These are phyloP conservation scores for Chrysoporthe puriensis DNA, from an alignment of 2,329 filamentous ascomycete genomes.

Conservation along the genomic window DNA sequence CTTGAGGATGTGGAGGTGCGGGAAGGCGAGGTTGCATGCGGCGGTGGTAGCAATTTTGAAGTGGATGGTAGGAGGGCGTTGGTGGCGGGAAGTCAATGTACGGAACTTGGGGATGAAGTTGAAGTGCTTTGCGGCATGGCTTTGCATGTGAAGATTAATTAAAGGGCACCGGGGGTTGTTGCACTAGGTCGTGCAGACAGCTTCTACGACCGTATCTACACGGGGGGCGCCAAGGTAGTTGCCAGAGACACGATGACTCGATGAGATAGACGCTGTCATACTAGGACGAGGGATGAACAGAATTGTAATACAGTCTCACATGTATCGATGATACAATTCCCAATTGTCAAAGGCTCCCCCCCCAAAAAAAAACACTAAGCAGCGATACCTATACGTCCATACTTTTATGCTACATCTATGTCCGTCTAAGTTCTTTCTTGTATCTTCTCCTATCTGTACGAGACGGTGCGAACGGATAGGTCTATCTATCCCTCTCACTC, in stretches of 20 bases:
- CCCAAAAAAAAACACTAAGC: background rate
- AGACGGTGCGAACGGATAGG: background rate
- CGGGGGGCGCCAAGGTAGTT: background rate
- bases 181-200: background rate
- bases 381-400: background rate
- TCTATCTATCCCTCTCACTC: slow-evolving; percentile 55
- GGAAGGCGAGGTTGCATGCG: background rate
- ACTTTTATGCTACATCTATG: background rate
- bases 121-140: background rate
- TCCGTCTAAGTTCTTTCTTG: background rate
- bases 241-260: no score
- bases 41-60: background rate
- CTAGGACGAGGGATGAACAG: background rate
- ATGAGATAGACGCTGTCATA: background rate
- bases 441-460: background rate
- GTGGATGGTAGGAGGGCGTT: background rate
- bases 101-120: background rate
- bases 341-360: background rate
- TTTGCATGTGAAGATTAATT: slow-evolving; percentile 13
- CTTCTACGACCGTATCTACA: background rate
- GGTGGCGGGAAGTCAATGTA: background rate
- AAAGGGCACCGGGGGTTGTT: background rate
- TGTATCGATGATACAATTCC: background rate
- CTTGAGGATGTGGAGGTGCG: no score
- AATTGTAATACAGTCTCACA: background rate